Conservation (phyloP, 345 rosid genomes). For the Lenwebbia sp. region DNA sequence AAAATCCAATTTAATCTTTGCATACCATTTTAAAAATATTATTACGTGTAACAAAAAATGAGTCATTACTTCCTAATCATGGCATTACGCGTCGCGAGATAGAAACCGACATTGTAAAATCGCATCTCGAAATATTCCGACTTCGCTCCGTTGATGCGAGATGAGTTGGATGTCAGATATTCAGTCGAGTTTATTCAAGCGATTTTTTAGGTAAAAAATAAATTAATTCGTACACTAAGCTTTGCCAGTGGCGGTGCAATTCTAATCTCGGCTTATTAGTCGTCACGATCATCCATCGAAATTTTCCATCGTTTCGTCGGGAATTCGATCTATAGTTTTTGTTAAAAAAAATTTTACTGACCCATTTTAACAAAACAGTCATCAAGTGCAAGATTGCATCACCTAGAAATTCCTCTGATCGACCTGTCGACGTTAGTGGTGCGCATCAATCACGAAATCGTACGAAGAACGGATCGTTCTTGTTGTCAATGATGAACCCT, state of each 20-base stretch:
- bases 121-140: not conserved
- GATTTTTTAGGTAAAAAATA: not conserved
- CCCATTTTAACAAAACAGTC: no score
- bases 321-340: not conserved
- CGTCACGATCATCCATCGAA: fast-evolving
- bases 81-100: not conserved
- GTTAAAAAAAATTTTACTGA: no score
- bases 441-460: not conserved
- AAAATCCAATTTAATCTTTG: not conserved
- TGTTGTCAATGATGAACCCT: not conserved
- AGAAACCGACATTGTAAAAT: not conserved
- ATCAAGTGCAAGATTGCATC: no score
- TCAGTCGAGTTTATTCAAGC: fast-evolving
- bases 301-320: not conserved
- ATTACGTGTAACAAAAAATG: not conserved
- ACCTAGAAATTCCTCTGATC: not conserved
- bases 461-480: not conserved
- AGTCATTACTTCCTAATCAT: not conserved
- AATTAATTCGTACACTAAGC: not conserved
- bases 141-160: not conserved
- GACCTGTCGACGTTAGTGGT: not conserved
- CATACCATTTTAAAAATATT: not conserved
- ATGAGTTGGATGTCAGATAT: not conserved
- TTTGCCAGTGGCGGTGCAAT: not conserved
- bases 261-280: not conserved